Evolutionary conservation across 2,329 filamentous ascomycete species (phyloP).

Genomic region (Colletotrichum sp.): DNA sequence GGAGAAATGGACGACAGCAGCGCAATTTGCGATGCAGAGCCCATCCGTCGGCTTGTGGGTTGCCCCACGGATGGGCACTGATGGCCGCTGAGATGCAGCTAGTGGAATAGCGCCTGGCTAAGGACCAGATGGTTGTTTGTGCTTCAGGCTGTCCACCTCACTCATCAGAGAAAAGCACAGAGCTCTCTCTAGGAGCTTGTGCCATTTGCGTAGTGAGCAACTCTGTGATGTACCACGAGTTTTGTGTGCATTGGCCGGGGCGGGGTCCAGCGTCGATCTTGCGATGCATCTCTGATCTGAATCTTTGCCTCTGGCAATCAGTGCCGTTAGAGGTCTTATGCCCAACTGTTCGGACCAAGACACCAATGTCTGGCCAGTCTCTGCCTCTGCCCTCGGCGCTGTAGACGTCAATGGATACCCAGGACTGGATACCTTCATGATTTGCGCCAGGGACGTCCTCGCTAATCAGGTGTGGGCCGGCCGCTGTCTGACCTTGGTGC

Average conservation of each 20-base stretch:
- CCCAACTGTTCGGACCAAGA: neutral
- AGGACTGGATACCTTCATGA: conserved; percentile 7
- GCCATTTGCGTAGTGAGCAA: neutral
- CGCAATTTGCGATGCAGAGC: conserved; percentile 5
- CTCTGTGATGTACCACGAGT: neutral
- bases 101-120: neutral
- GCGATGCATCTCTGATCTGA: neutral
- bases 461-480: conserved; percentile 20
- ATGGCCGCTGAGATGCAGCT: conserved; percentile 14
- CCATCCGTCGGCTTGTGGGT: neutral
- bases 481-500: conserved; percentile 15
- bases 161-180: neutral
- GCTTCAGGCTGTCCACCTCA: conserved; percentile 6
- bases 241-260: neutral
- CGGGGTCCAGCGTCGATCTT: neutral
- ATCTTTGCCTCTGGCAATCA: neutral
- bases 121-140: neutral
- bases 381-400: neutral
- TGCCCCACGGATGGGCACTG: conserved; percentile 18
- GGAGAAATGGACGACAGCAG: neutral
- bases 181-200: neutral
- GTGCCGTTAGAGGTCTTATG: neutral
- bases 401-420: neutral
- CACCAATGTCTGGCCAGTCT: neutral
- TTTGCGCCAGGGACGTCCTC: conserved; percentile 22